Percentiles rank a stretch among this genome's conserved stretches.
phyloP scores from a whole-genome alignment of 23 red algal genomes.

The Gracilariopsis chorda region DNA sequence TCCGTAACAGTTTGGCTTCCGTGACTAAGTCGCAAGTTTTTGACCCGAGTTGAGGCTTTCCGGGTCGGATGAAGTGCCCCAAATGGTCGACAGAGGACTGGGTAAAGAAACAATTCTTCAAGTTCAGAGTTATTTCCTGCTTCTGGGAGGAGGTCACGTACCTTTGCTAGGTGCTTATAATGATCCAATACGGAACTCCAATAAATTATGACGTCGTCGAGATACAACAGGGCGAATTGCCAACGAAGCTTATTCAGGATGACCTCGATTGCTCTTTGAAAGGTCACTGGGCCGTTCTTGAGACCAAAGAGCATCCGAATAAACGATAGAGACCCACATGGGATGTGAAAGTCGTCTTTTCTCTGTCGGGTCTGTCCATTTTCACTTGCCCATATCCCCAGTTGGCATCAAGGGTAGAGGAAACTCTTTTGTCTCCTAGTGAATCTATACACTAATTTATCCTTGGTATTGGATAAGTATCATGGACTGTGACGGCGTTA shows the following conservation, averaged over 20 bases:
- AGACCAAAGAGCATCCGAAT: not conserved
- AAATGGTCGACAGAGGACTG: not conserved
- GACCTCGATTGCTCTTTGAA: constrained; percentile 5
- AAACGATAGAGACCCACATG: not conserved
- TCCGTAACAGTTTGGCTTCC: not conserved
- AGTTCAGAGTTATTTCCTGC: constrained; percentile 2
- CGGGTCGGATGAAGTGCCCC: constrained; percentile 8
- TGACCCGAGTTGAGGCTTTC: not conserved
- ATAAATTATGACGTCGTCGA: constrained; percentile 26
- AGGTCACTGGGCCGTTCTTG: constrained; percentile 3
- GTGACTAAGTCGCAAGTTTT: not conserved
- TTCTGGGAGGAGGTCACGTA: not conserved
- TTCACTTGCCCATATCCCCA: not conserved
- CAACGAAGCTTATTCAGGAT: not conserved
- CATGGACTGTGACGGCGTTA: not conserved
- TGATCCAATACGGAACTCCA: not conserved
- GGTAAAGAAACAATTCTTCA: constrained; percentile 11
- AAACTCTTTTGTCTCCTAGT: not conserved
- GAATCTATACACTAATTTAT: constrained; percentile 21
- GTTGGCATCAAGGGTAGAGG: not conserved
- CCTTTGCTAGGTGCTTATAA: not conserved
- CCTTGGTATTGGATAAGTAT: constrained; percentile 7
- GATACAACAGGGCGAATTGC: not conserved
- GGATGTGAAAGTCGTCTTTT: not conserved
- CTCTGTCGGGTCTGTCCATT: not conserved